A percentile compares a stretch with the other conserved stretches of the same genome.
phyloP scores from a whole-genome alignment of 179 eudicot genomes.

The Carnegiea gigantea region DNA sequence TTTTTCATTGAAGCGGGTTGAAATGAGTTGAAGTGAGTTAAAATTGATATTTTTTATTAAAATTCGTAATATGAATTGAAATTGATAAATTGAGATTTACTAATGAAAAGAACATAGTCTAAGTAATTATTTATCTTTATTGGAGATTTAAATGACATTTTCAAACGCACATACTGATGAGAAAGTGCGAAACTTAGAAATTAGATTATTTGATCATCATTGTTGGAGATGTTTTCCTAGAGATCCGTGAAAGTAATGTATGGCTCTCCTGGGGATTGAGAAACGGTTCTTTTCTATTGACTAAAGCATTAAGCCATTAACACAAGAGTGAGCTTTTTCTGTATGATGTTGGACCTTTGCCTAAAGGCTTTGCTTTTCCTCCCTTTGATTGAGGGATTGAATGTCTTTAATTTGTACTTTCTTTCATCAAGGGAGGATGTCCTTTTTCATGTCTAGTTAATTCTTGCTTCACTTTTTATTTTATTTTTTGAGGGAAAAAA shows the following conservation, averaged over 20 bases:
- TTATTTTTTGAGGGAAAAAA: background rate
- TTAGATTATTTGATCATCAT: too few species aligned
- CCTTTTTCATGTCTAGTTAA: background rate
- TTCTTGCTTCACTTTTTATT: too few species aligned
- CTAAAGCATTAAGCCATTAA: background rate
- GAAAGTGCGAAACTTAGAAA: too few species aligned
- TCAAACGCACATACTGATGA: too few species aligned
- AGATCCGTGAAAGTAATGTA: background rate
- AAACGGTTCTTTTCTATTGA: conserved; percentile 1
- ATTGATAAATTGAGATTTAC: too few species aligned
- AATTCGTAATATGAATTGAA: too few species aligned
- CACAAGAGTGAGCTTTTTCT: conserved; percentile 21
- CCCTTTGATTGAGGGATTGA: conserved; percentile 7
- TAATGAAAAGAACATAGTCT: too few species aligned
- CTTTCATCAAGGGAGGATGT: background rate
- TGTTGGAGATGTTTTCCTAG: background rate
- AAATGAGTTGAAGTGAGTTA: too few species aligned
- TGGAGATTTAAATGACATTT: too few species aligned
- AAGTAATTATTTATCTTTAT: too few species aligned
- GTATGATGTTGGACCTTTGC: conserved; percentile 35
- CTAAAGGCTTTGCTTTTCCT: conserved; percentile 14
- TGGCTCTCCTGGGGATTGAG: background rate
- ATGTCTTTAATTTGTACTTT: background rate
- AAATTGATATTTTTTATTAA: too few species aligned
- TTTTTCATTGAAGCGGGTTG: too few species aligned